These are phyloP conservation scores for Vachellia pachyceras DNA, from an alignment of 306 rosid genomes.

Conservation along the genomic window DNA sequence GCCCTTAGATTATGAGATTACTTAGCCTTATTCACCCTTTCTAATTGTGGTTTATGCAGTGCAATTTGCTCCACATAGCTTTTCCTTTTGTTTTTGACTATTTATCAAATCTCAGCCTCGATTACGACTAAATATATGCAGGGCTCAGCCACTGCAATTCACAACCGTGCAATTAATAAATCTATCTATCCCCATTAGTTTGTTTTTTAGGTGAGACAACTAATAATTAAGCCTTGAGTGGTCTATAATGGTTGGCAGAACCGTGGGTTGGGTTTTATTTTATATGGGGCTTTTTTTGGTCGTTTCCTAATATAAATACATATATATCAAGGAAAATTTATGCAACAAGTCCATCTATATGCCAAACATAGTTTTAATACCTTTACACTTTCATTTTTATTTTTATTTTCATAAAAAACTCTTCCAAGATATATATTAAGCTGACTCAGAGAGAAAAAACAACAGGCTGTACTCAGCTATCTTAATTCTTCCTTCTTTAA, in stretches of 20 bases:
- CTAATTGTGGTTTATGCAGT: constrained; percentile 1
- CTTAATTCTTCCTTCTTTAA: too few relatives aligned
- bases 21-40: background rate
- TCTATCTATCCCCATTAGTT: too few relatives aligned
- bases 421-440: too few relatives aligned
- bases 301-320: background rate
- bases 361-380: background rate
- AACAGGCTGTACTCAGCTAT: background rate
- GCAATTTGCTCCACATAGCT: constrained; percentile 17
- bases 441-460: background rate
- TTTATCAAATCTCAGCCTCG: background rate
- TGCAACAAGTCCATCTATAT: background rate
- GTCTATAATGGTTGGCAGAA: too few relatives aligned
- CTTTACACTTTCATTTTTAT: background rate
- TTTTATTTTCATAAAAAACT: background rate
- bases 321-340: too few relatives aligned
- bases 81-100: background rate
- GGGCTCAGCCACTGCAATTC: too few relatives aligned
- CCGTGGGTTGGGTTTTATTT: background rate
- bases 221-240: too few relatives aligned
- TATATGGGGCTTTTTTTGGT: background rate
- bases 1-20: too few relatives aligned
- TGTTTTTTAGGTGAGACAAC: too few relatives aligned
- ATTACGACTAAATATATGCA: too few relatives aligned
- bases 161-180: too few relatives aligned